These are phyloP conservation scores for Ballota nigra DNA, from an alignment of 257 asterid species.

Conservation along the genomic window DNA sequence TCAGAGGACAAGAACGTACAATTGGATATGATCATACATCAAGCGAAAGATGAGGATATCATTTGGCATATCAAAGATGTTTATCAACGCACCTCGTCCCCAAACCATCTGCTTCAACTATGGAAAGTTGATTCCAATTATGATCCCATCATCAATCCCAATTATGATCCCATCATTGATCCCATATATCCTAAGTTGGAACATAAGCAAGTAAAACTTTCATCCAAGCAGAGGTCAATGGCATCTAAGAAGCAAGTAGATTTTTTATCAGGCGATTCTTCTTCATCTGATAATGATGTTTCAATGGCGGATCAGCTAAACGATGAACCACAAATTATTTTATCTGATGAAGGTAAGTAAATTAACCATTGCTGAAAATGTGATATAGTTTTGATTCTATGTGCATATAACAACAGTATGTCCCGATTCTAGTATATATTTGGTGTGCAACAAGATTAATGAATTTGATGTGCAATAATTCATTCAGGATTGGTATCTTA, in stretches of 20 bases:
- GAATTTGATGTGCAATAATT: background rate
- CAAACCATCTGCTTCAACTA: slow-evolving; percentile 42
- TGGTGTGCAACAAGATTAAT: background rate
- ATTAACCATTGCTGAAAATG: background rate
- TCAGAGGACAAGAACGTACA: slow-evolving; percentile 40
- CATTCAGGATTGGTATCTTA: background rate
- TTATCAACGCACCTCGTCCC: slow-evolving; percentile 51
- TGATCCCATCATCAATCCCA: slow-evolving; percentile 38
- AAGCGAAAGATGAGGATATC: slow-evolving; percentile 62
- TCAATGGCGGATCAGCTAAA: slow-evolving; percentile 19
- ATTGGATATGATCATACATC: slow-evolving; percentile 49
- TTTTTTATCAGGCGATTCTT: slow-evolving; percentile 59
- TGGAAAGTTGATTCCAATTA: slow-evolving; percentile 50
- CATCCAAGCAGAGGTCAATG: slow-evolving; percentile 32
- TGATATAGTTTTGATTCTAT: slow-evolving; percentile 5
- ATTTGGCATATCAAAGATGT: slow-evolving; percentile 75
- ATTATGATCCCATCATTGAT: slow-evolving; percentile 46
- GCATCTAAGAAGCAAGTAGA: slow-evolving; percentile 48
- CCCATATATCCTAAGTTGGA: slow-evolving; percentile 38
- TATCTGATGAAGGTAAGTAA: slow-evolving; percentile 47
- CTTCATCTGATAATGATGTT: slow-evolving; percentile 34
- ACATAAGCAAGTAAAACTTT: background rate
- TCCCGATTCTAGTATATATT: background rate
- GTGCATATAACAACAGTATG: background rate
- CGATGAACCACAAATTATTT: slow-evolving; percentile 30